Evolutionary conservation across 352 stramenopile species (phyloP), one percentile per base, ranked within the genome.

Genomic region (Globisporangium lucens): DNA sequence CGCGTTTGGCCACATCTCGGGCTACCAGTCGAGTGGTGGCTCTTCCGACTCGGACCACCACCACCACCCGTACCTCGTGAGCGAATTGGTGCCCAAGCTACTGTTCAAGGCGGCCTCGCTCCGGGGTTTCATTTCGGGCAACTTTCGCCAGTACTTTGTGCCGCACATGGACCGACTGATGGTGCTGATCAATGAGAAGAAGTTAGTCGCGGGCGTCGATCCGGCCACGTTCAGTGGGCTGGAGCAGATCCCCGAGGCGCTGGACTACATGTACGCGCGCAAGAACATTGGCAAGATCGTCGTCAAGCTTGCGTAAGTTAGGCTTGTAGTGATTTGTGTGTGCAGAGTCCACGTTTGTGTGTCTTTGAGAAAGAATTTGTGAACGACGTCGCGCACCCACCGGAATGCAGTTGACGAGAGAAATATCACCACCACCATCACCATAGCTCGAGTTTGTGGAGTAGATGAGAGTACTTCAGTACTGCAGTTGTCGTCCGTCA

Each of bases 1-100:
- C 33, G 71, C 79, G 41, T 87, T 90, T 56, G 81, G 80, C 4
- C 73, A 63, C 61, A 85, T 91, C 71, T 78, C 80, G 22, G 82
- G 73, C 47, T 85, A 80, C 76, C 61, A 68, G 68, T 84, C 67
- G 65, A 57, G 22, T 33, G 36, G 10, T 43, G 13, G 10, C 15
- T 43, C 36, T 4, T 43, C 36, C 5, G 36, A 43, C 24, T 24
- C 24, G 24, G 24, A 24, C 24, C 24, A 24, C 24, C 24, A 24
- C 24, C 24, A 24, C 10, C 36, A 43, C 12, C 46, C 55, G 17
- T n/a, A 75, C 65, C 10, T 67, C 68, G 22, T 36, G 33, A 29
- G 24, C n/a, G 24, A 61, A 33, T 10, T 73, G 17, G 66, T 67
- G 46, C 63, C 69, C 6, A 70, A 51, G 43, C 61, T 78, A 4